Conservation (phyloP, 129 eudicot genomes). For the Saussurea involucrata region DNA sequence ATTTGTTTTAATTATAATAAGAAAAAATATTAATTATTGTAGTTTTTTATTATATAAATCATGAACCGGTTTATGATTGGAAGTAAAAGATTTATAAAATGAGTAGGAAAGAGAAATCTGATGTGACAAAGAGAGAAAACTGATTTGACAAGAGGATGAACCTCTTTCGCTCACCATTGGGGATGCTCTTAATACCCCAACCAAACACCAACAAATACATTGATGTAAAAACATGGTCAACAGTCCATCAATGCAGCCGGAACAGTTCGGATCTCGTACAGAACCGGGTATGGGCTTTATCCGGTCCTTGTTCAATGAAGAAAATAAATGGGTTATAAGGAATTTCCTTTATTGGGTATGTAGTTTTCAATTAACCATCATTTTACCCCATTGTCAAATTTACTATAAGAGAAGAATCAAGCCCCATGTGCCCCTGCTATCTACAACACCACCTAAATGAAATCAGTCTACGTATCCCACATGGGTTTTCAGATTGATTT, state of each 20-base stretch:
- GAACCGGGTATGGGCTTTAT: neutral
- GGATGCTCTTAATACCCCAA: too few species aligned
- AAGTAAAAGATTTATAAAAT: too few species aligned
- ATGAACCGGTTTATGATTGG: too few species aligned
- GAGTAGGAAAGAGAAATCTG: too few species aligned
- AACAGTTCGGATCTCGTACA: neutral
- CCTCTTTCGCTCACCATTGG: too few species aligned
- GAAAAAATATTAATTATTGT: too few species aligned
- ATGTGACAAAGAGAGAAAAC: too few species aligned
- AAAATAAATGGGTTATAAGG: neutral
- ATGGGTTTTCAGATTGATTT: conserved; percentile 30
- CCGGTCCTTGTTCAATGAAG: neutral
- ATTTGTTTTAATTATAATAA: too few species aligned
- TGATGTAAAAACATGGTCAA: neutral
- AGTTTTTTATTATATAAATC: too few species aligned
- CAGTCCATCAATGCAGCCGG: too few species aligned
- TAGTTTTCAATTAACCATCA: conserved; percentile 4
- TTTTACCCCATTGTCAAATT: conserved; percentile 32
- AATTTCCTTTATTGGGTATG: conserved; percentile 22
- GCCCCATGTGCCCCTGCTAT: conserved; percentile 28
- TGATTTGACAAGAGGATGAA: too few species aligned
- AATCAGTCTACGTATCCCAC: conserved; percentile 30
- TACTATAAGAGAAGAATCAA: conserved; percentile 33
- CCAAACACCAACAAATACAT: conserved; percentile 4
- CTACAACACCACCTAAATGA: conserved; percentile 15